Evolutionary conservation across 78 protist species (phyloP), one percentile per base, ranked within the genome.

Genomic region (Monocercomonoides exilis): DNA sequence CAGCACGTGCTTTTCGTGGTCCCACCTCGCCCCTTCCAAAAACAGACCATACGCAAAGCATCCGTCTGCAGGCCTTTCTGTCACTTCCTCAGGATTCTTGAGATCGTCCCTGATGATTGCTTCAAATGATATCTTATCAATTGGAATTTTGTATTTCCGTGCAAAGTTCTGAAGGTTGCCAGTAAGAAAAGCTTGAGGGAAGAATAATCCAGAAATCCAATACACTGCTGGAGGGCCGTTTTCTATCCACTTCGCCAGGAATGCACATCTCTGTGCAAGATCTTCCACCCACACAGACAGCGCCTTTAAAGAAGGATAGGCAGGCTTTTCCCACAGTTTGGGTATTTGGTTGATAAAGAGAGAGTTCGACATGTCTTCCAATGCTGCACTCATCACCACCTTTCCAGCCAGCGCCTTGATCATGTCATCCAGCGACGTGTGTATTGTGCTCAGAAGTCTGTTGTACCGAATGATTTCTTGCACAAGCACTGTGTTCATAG

Each of bases 111-210:
- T 0, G 36, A 88, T 77, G 5, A 46, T 4, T 41, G 86, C 88
- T 34, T 43, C 85, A 41, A 92, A 92, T 5, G 36, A 44, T 54
- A 93, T 41, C 34, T 94, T 63, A 88, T 95, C 97, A 81, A 95
- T 88, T 6, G 94, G 44, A 33, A 90, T 54, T 34, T 38, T 3
- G 84, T 88, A 11, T 87, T 89, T 88, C 3, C 97, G 85, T 1
- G 96, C 96, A 21, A 41, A 93, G 87, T 92, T 93, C 80, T 95
- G 97, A 44, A 89, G 85, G 43, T 91, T 92, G 43, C 96, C 98
- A 1, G 96, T 96, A 35, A 96, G 44, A 91, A 94, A 94, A 2
- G 94, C 95, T 85, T 96, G 96, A 32, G 97, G 97, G 95, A 94
- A 94, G 93, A 89, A 94, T 89, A 94, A 89, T 1, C 94, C 93